Percentiles rank a stretch among this genome's conserved stretches.
phyloP scores from a whole-genome alignment of 257 asterid genomes.

The Oldenlandia corymbosa region DNA sequence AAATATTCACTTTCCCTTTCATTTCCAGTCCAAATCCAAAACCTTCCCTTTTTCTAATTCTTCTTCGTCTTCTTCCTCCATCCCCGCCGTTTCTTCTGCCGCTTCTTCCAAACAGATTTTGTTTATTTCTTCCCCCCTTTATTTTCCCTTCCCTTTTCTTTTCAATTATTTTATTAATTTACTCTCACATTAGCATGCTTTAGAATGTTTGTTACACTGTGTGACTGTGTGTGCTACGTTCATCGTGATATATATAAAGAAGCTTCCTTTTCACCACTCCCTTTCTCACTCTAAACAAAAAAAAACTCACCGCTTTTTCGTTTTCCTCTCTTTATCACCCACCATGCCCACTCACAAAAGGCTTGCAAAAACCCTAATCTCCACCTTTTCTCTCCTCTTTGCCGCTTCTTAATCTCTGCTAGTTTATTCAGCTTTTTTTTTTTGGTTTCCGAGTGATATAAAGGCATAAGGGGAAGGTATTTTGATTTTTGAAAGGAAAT shows the following conservation, averaged over 20 bases:
- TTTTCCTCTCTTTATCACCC: background rate
- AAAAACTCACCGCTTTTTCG: too few relatives aligned
- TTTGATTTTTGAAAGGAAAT: background rate
- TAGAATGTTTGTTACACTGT: background rate
- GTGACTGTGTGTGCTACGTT: background rate
- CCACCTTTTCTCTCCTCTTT: background rate
- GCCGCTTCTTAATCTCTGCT: background rate
- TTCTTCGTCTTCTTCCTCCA: slow-evolving; percentile 10
- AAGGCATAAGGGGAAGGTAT: background rate
- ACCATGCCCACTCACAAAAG: background rate
- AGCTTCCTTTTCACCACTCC: background rate
- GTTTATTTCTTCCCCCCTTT: too few relatives aligned
- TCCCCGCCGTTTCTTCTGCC: slow-evolving; percentile 33
- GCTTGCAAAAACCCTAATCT: background rate
- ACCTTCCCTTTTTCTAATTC: background rate
- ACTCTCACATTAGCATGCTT: too few relatives aligned
- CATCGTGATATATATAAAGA: background rate
- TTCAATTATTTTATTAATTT: too few relatives aligned
- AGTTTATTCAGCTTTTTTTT: background rate
- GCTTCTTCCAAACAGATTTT: too few relatives aligned
- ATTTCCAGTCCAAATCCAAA: slow-evolving; percentile 8
- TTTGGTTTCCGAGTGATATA: background rate
- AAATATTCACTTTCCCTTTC: slow-evolving; percentile 3
- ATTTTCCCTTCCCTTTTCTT: background rate
- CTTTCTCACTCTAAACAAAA: background rate